phyloP scores from a whole-genome alignment of 768 basidiomycete genomes.

The Baorangia bicolor region DNA sequence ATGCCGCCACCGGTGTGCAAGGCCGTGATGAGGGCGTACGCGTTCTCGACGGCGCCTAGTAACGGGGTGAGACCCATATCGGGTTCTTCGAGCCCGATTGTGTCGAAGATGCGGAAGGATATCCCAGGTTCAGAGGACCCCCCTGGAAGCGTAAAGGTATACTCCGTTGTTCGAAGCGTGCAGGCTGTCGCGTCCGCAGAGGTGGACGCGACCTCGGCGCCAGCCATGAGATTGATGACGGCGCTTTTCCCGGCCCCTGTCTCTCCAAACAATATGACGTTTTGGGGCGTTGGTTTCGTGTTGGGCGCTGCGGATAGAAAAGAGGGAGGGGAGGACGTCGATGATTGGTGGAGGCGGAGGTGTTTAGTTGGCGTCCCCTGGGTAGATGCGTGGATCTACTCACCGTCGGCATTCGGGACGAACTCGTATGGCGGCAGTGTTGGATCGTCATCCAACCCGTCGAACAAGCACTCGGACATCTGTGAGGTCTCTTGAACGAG shows the following conservation, averaged over 20 bases:
- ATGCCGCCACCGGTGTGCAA: neutral
- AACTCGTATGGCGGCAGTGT: neutral
- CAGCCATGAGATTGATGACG: neutral
- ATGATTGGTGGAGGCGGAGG: neutral
- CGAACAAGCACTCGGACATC: neutral
- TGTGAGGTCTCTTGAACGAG: neutral
- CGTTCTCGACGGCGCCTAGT: neutral
- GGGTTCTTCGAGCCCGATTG: neutral
- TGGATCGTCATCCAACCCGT: neutral
- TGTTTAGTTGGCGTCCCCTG: neutral
- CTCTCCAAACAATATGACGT: conserved; percentile 7
- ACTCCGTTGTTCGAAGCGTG: neutral
- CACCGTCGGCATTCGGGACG: neutral
- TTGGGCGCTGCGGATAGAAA: neutral
- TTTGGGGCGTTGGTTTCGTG: neutral
- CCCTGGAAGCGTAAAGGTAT: neutral
- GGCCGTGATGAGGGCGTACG: neutral
- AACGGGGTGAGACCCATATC: neutral
- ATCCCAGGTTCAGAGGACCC: neutral
- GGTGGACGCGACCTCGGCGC: neutral
- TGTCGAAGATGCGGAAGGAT: conserved; percentile 1
- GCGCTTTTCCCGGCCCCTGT: conserved; percentile 5
- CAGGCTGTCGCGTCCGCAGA: neutral
- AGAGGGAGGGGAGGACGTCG: neutral
- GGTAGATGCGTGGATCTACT: neutral